Evolutionary conservation across 2,329 filamentous ascomycete genomes (phyloP).

Genomic region (Lasiodiplodia sp.): DNA sequence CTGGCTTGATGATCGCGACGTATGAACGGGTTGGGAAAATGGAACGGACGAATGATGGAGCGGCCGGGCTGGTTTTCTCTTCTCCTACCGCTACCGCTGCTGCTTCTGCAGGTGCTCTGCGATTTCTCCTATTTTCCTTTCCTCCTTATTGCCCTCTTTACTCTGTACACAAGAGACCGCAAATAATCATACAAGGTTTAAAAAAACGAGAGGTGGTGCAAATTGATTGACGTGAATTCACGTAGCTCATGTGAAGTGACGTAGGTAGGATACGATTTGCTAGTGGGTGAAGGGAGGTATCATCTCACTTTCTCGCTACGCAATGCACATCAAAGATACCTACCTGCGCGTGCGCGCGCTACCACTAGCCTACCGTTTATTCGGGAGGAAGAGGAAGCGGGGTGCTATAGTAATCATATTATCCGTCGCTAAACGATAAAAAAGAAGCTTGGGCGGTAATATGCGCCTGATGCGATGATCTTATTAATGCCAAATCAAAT

Average conservation of each 20-base stretch:
- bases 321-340: neutral
- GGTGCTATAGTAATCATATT: neutral
- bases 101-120: constrained; percentile 12
- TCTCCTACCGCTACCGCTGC: constrained; percentile 1
- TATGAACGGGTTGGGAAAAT: neutral
- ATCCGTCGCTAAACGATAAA: neutral
- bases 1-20: constrained; percentile 12
- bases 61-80: constrained; percentile 2
- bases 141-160: constrained; percentile 14
- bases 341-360: neutral
- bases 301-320: neutral
- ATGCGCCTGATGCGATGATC: neutral
- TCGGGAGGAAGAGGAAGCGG: neutral
- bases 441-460: neutral
- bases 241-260: neutral
- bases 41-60: constrained; percentile 7
- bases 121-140: constrained; percentile 18
- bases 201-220: constrained; percentile 7
- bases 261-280: neutral
- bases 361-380: neutral
- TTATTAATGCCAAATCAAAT: neutral
- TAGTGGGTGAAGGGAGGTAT: neutral
- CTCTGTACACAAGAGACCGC: constrained; percentile 22
- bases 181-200: constrained; percentile 23
- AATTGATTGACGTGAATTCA: neutral